These are phyloP conservation scores for Cladosporium colombiae DNA, from an alignment of 2,329 filamentous ascomycete species.

Conservation along the genomic window DNA sequence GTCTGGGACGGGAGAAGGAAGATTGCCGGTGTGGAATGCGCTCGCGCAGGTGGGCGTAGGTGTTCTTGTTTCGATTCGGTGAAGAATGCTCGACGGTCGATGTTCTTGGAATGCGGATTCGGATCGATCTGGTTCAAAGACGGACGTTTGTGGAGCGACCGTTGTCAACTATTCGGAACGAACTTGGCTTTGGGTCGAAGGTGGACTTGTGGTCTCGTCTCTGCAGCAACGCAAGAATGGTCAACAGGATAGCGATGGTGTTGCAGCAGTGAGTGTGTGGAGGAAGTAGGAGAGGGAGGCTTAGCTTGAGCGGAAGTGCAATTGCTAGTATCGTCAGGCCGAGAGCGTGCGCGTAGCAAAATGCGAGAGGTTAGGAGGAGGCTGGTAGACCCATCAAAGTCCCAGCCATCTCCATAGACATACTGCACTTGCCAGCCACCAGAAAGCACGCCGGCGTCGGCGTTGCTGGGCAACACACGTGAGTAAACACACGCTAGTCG, in stretches of 20 bases:
- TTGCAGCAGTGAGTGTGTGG: background rate
- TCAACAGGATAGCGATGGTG: slow-evolving; percentile 14
- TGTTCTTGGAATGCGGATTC: slow-evolving; percentile 15
- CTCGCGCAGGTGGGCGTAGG: slow-evolving; percentile 2
- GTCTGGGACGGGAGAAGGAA: slow-evolving; percentile 21
- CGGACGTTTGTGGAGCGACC: slow-evolving; percentile 18
- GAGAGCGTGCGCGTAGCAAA: slow-evolving; percentile 9
- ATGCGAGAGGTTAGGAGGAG: slow-evolving; percentile 14
- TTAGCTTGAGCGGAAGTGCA: slow-evolving; percentile 16
- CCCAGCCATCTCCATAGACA: slow-evolving; percentile 15
- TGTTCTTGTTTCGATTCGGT: slow-evolving; percentile 9
- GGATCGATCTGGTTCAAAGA: slow-evolving; percentile 12
- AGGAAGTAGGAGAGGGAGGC: slow-evolving; percentile 18
- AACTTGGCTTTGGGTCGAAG: slow-evolving; percentile 2
- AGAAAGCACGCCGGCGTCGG: background rate
- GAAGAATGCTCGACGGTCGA: slow-evolving; percentile 16
- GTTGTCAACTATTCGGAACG: slow-evolving; percentile 10
- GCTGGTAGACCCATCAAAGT: slow-evolving; percentile 7
- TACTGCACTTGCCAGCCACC: slow-evolving; percentile 13
- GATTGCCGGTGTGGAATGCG: slow-evolving; percentile 16
- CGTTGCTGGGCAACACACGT: slow-evolving; percentile 6
- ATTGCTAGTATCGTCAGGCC: slow-evolving; percentile 15
- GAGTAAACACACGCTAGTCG: slow-evolving; percentile 12
- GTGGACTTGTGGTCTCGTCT: slow-evolving; percentile 9
- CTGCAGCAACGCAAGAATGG: slow-evolving; percentile 10